Evolutionary conservation across 495 filamentous ascomycete species (phyloP).

Genomic region (Tetracladium marchalianum): DNA sequence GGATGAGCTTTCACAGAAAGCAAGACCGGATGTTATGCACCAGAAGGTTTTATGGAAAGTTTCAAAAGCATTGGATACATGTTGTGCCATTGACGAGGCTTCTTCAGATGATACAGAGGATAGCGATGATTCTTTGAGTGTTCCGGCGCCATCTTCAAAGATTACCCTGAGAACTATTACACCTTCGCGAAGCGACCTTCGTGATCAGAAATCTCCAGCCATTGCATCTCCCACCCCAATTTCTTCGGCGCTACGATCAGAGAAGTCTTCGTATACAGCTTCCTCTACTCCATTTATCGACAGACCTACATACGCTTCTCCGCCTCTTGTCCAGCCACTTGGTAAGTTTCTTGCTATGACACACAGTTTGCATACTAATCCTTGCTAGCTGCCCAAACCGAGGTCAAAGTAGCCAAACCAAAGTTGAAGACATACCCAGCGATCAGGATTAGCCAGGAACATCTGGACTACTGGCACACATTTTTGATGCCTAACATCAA

Average conservation of each 20-base stretch:
- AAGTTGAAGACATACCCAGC: slow-evolving; percentile 41
- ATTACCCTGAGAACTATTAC: slow-evolving; percentile 4
- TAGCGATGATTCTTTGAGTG: slow-evolving; percentile 12
- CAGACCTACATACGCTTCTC: slow-evolving; percentile 11
- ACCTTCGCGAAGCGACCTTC: slow-evolving; percentile 4
- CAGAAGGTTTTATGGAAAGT: slow-evolving; percentile 30
- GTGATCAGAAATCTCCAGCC: slow-evolving; percentile 10
- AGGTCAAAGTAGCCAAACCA: slow-evolving; percentile 19
- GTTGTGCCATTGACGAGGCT: slow-evolving; percentile 29
- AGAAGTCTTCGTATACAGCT: slow-evolving; percentile 12
- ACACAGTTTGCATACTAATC: slow-evolving; percentile 2
- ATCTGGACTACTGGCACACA: slow-evolving; percentile 61
- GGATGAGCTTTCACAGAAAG: slow-evolving; percentile 35
- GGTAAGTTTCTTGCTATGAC: slow-evolving; percentile 6
- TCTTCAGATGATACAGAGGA: slow-evolving; percentile 13
- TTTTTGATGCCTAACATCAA: slow-evolving; percentile 63
- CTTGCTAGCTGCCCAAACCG: slow-evolving; percentile 9
- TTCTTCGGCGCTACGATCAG: slow-evolving; percentile 2
- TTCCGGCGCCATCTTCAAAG: slow-evolving; percentile 5
- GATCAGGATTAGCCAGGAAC: slow-evolving; percentile 45
- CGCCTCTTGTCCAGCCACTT: slow-evolving; percentile 7
- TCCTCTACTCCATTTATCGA: slow-evolving; percentile 5
- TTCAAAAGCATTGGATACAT: slow-evolving; percentile 29
- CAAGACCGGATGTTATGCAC: slow-evolving; percentile 27
- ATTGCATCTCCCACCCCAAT: background rate